Percentiles rank a stretch among this genome's conserved stretches.
phyloP scores from a whole-genome alignment of 495 filamentous ascomycete species.

The Penicillium turbatum region DNA sequence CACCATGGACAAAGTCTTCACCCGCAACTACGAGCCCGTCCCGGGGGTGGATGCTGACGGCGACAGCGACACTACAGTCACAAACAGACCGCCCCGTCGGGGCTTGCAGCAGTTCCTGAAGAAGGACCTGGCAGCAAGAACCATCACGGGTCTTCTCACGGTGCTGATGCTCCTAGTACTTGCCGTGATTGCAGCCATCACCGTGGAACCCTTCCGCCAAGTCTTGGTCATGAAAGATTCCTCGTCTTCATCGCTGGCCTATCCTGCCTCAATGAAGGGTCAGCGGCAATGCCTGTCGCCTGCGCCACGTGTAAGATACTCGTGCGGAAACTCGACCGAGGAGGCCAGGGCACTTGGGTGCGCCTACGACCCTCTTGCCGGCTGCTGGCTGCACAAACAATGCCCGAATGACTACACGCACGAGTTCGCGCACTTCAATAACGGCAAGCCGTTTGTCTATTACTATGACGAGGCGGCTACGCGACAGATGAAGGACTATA shows the following conservation, averaged over 20 bases:
- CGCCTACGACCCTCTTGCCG: constrained; percentile 13
- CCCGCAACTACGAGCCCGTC: constrained; percentile 9
- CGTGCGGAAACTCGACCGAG: constrained; percentile 14
- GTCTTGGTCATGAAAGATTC: constrained; percentile 7
- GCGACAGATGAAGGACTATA: constrained; percentile 14
- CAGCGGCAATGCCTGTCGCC: constrained; percentile 11
- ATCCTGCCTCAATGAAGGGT: not conserved
- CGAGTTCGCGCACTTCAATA: constrained; percentile 12
- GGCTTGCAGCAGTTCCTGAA: not conserved
- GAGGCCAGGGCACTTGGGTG: constrained; percentile 11
- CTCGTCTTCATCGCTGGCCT: not conserved
- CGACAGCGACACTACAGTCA: constrained; percentile 9
- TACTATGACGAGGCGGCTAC: constrained; percentile 14
- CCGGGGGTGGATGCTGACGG: constrained; percentile 2
- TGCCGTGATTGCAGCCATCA: constrained; percentile 7
- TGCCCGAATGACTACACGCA: constrained; percentile 11
- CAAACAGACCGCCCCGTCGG: constrained; percentile 1
- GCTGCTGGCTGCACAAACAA: constrained; percentile 15
- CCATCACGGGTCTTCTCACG: constrained; percentile 9
- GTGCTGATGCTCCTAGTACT: constrained; percentile 4
- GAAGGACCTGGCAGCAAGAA: constrained; percentile 10
- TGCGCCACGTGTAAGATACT: constrained; percentile 3
- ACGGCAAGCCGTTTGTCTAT: constrained; percentile 16
- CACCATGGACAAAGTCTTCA: constrained; percentile 1
- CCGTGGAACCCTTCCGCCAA: constrained; percentile 11